Base-by-base conservation (phyloP, 225 moss, liverwort and hornwort species). In the Marchantia polymorpha region DNA sequence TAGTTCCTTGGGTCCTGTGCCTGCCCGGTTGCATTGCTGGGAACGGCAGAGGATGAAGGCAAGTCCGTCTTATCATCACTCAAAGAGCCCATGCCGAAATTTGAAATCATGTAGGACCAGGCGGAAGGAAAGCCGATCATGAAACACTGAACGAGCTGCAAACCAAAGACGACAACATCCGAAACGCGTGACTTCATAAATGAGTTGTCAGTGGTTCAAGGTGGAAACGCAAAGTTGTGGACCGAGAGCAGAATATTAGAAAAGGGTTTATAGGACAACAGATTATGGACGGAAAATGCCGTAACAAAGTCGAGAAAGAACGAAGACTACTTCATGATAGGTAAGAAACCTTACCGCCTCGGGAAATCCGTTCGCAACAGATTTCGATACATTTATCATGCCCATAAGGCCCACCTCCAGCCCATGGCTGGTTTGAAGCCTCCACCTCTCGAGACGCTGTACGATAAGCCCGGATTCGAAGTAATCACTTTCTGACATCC, bases 61-160 rank as follows among this genome's bases (percentile, higher is more conserved):
- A 61, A 10, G 12, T 79, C 64, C 30, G 25, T 23, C 46, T 23
- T 66, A 26, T 73, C 65, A 51, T 52, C 59, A 73, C 60, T 80
- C 46, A 58, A 8, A 10, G 52, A 12, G 59, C 55, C 69, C 6
- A 31, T 48, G 27, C 69, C 60, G 70, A 31, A 59, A 55, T 68
- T 80, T 19, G 64, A 64, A 26, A 86, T 67, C 80, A 83, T 74
- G 52, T 74, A 54, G 3, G 66, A 69, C 82, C 82, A 86, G 12
- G 73, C 53, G 17, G 82, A 68, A 7, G 85, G 85, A 48, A 86
- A 86, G 4, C 85, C 85, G 77, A 83, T 86, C 85, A 82, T 83
- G 51, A 86, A 86, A 17, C 77, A 86, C 55, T 86, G 80, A 27
- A 72, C 85, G 27, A 86, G 74, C 85, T 86, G 85, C 80, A 78